A percentile compares a stretch with the other conserved stretches of the same genome.
phyloP scores from a whole-genome alignment of 1,284 basidiomycete species.

The Apiotrichum veenhuisii region DNA sequence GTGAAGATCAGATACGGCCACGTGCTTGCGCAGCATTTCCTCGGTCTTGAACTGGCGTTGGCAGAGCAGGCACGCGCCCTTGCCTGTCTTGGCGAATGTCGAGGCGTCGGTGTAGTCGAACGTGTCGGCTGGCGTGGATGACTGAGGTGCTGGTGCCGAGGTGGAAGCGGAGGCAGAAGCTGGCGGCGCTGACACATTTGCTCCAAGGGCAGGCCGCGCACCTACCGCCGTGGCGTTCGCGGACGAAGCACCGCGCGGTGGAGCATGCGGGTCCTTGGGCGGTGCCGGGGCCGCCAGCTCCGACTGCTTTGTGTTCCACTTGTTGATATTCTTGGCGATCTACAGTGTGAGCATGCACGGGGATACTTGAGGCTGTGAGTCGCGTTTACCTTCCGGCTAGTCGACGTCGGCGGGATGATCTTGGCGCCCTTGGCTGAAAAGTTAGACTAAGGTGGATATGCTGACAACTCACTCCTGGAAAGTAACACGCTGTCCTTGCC shows the following conservation, averaged over 20 bases:
- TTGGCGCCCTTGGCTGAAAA: slow-evolving; percentile 53
- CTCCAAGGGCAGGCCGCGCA: background rate
- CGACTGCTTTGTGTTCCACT: slow-evolving; percentile 90
- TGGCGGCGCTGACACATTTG: slow-evolving; percentile 11
- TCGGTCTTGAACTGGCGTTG: slow-evolving; percentile 83
- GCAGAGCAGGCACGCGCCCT: slow-evolving; percentile 79
- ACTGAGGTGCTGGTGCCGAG: background rate
- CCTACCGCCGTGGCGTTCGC: slow-evolving; percentile 31
- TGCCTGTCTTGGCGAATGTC: slow-evolving; percentile 43
- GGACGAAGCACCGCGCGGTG: slow-evolving; percentile 32
- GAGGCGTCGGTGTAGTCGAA: slow-evolving; percentile 70
- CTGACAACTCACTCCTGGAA: slow-evolving; percentile 42
- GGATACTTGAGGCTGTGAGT: background rate
- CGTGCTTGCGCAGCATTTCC: slow-evolving; percentile 79
- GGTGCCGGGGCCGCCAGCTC: slow-evolving; percentile 56
- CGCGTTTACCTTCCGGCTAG: slow-evolving; percentile 74
- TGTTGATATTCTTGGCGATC: slow-evolving; percentile 83
- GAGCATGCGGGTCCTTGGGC: slow-evolving; percentile 20
- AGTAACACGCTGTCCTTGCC: slow-evolving; percentile 48
- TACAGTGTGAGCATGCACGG: slow-evolving; percentile 39
- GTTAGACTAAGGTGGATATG: slow-evolving; percentile 11
- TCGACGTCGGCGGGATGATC: slow-evolving; percentile 75
- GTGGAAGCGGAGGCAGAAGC: background rate
- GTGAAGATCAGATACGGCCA: slow-evolving; percentile 84
- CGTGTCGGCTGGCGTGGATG: slow-evolving; percentile 50